Base-by-base conservation (phyloP, 805 yeast species). In the Cyberlindnera galapagoensis region DNA sequence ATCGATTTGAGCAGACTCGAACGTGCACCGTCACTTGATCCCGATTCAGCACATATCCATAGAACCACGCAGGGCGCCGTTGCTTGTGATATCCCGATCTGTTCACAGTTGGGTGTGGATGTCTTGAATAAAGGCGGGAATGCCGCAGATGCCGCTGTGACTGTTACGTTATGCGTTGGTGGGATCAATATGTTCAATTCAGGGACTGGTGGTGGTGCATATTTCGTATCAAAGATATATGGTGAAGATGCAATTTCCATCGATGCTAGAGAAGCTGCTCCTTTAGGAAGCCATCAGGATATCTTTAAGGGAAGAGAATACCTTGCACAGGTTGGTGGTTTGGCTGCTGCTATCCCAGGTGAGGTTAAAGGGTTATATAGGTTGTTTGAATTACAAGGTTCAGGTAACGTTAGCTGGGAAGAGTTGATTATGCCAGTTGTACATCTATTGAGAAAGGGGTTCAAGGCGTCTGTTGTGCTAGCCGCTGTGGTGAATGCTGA, bases 151-250 rank as follows among this genome's bases (percentile, higher is more conserved):
- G 95, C 96, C 0, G 84, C 95, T 0, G 80, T 90, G 3, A 80
- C 95, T 0, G 82, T 84, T 9, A 85, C 94, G 0, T 63, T 90
- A 18, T 90, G 98, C 51, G 75, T 90, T 20, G 97, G 97, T 3
- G 68, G 83, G 33, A 59, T 85, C 15, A 83, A 84, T 51, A 77
- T 86, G 41, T 85, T 80, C 60, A 79, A 80, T 36, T 79, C 94
- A 2, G 95, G 97, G 0, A 78, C 90, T 26, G 96, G 97, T 7
- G 97, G 97, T 5, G 97, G 98, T 8, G 85, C 82, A 0, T 86
- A 73, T 46, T 80, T 82, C 26, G 69, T 76, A 1, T 66, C 75
- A 4, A 52, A 52, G 26, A 57, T 54, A 18, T 60, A 66, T 9
- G 65, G 67, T 8, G 65, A 68, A 7, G 66, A 68, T 2, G 71